Conservation (phyloP, 176 grass and related monocot genomes). For the Themeda triandra region DNA sequence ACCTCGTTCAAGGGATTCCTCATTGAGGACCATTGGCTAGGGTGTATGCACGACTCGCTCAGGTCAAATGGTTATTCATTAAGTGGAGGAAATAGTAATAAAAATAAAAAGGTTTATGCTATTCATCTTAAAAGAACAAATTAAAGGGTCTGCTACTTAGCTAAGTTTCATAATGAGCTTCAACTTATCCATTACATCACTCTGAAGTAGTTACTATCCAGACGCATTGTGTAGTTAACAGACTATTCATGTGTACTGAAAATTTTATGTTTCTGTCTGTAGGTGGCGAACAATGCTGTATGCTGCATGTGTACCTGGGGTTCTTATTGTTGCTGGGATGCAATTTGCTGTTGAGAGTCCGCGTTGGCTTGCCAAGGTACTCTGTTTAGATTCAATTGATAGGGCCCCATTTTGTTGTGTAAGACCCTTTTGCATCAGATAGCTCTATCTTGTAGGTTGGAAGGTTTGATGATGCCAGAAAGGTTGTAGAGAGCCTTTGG, state of each 20-base stretch:
- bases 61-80: background rate
- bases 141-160: background rate
- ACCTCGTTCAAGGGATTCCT: background rate
- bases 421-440: background rate
- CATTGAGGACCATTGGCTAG: background rate
- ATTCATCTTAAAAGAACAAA: background rate
- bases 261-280: slow-evolving; percentile 16
- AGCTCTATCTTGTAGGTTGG: slow-evolving; percentile 63
- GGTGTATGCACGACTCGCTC: background rate
- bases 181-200: background rate
- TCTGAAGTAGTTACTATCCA: background rate
- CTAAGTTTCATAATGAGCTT: background rate
- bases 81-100: background rate
- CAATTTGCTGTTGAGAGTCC: slow-evolving; percentile 98
- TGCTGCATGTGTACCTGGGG: slow-evolving; percentile 81
- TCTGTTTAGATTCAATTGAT: background rate
- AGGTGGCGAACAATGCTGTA: slow-evolving; percentile 97
- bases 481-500: slow-evolving; percentile 72
- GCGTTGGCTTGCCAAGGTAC: slow-evolving; percentile 94
- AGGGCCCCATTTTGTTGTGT: slow-evolving; percentile 16
- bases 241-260: slow-evolving; percentile 1
- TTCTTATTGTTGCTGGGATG: slow-evolving; percentile 81
- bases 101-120: background rate
- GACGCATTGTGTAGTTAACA: background rate
- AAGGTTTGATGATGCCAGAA: slow-evolving; percentile 72